Conservation (phyloP, 768 basidiomycete genomes). For the Pleurotus giganteus region DNA sequence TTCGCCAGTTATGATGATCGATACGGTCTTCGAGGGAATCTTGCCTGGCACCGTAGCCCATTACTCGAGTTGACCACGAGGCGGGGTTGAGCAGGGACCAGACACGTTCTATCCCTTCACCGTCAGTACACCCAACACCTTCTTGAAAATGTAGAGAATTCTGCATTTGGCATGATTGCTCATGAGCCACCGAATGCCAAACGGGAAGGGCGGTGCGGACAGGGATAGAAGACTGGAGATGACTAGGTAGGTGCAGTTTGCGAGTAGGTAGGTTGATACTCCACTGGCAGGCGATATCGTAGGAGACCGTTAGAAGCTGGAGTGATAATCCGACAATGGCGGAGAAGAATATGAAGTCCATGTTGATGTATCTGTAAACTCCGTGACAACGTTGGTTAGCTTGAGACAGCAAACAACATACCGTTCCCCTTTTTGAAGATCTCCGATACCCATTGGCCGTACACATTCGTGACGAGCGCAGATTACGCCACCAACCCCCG, state of each 20-base stretch:
- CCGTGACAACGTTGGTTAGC: neutral
- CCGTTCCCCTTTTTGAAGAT: conserved; percentile 32
- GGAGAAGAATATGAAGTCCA: conserved; percentile 22
- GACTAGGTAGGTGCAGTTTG: conserved; percentile 9
- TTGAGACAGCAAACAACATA: conserved; percentile 9
- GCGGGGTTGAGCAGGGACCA: conserved; percentile 3
- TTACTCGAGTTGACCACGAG: conserved; percentile 5
- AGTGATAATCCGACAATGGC: neutral
- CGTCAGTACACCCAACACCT: conserved; percentile 24
- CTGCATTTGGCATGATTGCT: conserved; percentile 4
- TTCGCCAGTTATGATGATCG: conserved; percentile 26
- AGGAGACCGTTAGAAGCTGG: conserved; percentile 17
- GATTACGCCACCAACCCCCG: conserved; percentile 11
- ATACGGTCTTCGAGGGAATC: conserved; percentile 32
- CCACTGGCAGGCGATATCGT: conserved; percentile 34
- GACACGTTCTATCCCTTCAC: conserved; percentile 22
- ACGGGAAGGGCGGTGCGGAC: conserved; percentile 21
- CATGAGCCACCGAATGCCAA: neutral
- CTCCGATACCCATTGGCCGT: conserved; percentile 19
- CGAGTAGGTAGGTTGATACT: conserved; percentile 16
- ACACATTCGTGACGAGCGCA: conserved; percentile 12
- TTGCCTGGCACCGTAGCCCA: conserved; percentile 15
- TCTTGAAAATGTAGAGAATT: conserved; percentile 25
- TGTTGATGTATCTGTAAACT: conserved; percentile 18
- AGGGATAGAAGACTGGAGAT: conserved; percentile 14